phyloP scores from a whole-genome alignment of 2,329 filamentous ascomycete genomes.

The Raffaelea arxii region DNA sequence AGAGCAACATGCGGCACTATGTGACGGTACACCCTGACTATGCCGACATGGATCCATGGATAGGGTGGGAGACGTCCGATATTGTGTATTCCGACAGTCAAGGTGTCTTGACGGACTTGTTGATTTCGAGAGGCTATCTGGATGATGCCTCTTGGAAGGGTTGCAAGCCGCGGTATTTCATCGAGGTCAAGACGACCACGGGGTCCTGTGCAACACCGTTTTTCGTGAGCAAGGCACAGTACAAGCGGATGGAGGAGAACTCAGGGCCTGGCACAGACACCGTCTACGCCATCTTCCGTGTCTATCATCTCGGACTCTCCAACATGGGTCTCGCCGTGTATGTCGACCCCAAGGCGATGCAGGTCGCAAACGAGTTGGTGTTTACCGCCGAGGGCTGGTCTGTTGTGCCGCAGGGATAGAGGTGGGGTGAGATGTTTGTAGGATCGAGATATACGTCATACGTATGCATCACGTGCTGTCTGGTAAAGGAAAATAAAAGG shows the following conservation, averaged over 20 bases:
- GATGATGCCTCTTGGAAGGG: conserved; percentile 14
- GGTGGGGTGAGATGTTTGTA: too few species aligned
- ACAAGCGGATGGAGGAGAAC: conserved; percentile 13
- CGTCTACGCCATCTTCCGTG: conserved; percentile 31
- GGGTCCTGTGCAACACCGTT: conserved; percentile 27
- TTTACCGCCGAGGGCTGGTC: conserved; percentile 11
- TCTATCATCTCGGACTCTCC: conserved; percentile 24
- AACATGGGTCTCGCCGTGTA: conserved; percentile 25
- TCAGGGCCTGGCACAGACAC: too few species aligned
- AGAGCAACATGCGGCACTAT: conserved; percentile 33
- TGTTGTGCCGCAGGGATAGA: conserved; percentile 1
- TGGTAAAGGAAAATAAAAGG: too few species aligned
- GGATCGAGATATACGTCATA: too few species aligned
- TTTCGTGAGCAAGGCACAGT: conserved; percentile 36
- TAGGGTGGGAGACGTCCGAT: conserved; percentile 32
- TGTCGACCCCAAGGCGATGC: conserved; percentile 25
- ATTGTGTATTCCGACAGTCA: conserved; percentile 31
- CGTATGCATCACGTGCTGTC: too few species aligned
- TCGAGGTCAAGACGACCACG: conserved; percentile 42
- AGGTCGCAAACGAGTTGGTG: conserved; percentile 13
- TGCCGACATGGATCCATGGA: conserved; percentile 26
- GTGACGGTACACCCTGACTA: conserved; percentile 29
- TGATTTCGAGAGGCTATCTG: conserved; percentile 22
- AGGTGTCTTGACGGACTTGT: conserved; percentile 21
- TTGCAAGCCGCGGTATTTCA: conserved; percentile 28